These are phyloP conservation scores for Alloteropsis angusta DNA, from an alignment of 202 grass and related monocot genomes.

Conservation along the genomic window DNA sequence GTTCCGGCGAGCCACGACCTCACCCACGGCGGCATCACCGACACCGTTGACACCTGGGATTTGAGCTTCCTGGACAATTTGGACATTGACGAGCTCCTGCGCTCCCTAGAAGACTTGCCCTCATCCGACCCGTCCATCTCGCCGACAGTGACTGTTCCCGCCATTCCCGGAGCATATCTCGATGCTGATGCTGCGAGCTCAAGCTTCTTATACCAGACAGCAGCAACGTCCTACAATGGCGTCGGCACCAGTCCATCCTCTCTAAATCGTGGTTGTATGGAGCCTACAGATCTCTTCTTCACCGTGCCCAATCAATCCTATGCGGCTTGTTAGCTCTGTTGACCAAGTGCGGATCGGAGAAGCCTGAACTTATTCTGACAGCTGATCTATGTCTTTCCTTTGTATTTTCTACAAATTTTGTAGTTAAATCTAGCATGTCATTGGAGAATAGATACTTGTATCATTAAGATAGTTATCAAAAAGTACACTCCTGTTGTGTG, in stretches of 20 bases:
- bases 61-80: not conserved
- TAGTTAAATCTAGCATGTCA: too few species aligned
- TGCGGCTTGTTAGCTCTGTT: not conserved
- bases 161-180: not conserved
- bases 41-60: not conserved
- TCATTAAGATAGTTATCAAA: too few species aligned
- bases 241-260: not conserved
- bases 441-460: too few species aligned
- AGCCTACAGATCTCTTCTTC: not conserved
- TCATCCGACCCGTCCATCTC: not conserved
- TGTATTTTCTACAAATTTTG: too few species aligned
- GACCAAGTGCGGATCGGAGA: not conserved
- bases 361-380: not conserved
- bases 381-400: not conserved
- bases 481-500: too few species aligned
- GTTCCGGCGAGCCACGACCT: not conserved
- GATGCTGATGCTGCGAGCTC: not conserved
- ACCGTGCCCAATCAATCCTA: not conserved
- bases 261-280: not conserved
- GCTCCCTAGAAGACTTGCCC: not conserved
- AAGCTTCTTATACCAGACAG: not conserved
- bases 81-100: not conserved
- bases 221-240: not conserved
- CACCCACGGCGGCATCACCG: not conserved
- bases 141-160: not conserved